These are phyloP conservation scores for Hypoxylon fuscum DNA, from an alignment of 495 filamentous ascomycete genomes.

Conservation along the genomic window DNA sequence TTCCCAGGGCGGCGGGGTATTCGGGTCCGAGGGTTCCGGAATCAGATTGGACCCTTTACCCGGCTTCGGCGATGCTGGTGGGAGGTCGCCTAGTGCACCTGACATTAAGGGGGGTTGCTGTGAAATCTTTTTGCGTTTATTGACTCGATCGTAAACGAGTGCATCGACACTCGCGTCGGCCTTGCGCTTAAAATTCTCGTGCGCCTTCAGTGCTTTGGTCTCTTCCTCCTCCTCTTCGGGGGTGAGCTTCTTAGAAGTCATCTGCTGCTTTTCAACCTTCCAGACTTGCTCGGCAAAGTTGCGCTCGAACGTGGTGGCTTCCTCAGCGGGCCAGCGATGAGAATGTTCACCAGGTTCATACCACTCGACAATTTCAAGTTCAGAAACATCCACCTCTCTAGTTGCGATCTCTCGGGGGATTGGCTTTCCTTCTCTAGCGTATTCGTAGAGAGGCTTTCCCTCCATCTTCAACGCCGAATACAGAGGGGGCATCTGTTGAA, in stretches of 20 bases:
- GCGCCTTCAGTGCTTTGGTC: conserved; percentile 52
- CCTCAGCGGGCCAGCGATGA: conserved; percentile 75
- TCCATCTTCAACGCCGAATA: conserved; percentile 90
- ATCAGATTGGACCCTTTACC: conserved; percentile 49
- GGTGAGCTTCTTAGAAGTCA: conserved; percentile 50
- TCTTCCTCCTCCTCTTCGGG: conserved; percentile 59
- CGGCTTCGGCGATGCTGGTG: conserved; percentile 42
- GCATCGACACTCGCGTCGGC: conserved; percentile 56
- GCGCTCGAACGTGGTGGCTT: conserved; percentile 76
- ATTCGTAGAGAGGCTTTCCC: conserved; percentile 94
- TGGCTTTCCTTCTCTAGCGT: conserved; percentile 86
- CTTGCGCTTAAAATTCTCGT: conserved; percentile 58
- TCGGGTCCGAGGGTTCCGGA: conserved; percentile 43
- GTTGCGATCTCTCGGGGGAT: conserved; percentile 85
- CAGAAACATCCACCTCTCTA: conserved; percentile 76
- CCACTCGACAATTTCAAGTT: conserved; percentile 86
- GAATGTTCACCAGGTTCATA: conserved; percentile 82
- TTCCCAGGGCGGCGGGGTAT: conserved; percentile 51
- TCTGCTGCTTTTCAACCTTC: conserved; percentile 58
- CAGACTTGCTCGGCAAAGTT: conserved; percentile 75
- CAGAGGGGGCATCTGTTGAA: conserved; percentile 90
- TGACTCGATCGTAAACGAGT: conserved; percentile 52
- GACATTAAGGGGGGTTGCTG: conserved; percentile 59
- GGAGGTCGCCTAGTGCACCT: conserved; percentile 55
- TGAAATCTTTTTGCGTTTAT: conserved; percentile 44